Base-by-base conservation (phyloP, 345 rosid species). In the Populus euphratica region DNA sequence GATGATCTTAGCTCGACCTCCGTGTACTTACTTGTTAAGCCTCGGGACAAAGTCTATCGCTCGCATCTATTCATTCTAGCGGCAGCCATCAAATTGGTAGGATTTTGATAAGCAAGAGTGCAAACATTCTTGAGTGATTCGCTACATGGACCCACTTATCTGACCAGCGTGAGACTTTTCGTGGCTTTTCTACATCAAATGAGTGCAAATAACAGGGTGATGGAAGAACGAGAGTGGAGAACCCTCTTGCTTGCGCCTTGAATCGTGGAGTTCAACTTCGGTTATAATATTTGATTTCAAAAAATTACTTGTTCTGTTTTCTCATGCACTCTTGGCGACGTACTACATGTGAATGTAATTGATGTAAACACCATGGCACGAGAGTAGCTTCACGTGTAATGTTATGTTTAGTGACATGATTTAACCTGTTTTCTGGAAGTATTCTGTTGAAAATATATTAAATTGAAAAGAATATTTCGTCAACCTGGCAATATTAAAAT, bases 71-170 rank as follows among this genome's bases (percentile, higher is more conserved):
- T 56, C 31, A 25, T 39, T n/a, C 54, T 27, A 47, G 75, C 10
- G 73, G 75, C 17, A 73, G 75, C 14, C 73, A 31, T 63, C n/a
- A 47, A 76, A 13, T 62, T 25, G 66, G 38, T 6, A 65, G 70
- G 68, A 76, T 56, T 63, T 52, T 67, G 63, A 67, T 67, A 12
- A 39, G 61, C 38, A 33, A 11, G 73, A 29, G 71, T 70, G 41
- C 80, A 69, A 35, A 72, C 74, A 73, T 80, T 79, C 78, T 70
- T 44, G 27, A 56, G 49, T 59, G 18, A 61, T 18, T 78, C 73
- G 39, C 64, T 63, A 0, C 20, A 23, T 13, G 44, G 81, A 80
- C 80, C 62, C 78, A 68, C 78, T 31, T 74, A 38, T 74, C 81
- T 79, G 88, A 83, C 86, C 66, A 14, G 29, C 0, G 0, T 20